phyloP scores from a whole-genome alignment of 1,284 basidiomycete species.

The Anthracocystis setariae region DNA sequence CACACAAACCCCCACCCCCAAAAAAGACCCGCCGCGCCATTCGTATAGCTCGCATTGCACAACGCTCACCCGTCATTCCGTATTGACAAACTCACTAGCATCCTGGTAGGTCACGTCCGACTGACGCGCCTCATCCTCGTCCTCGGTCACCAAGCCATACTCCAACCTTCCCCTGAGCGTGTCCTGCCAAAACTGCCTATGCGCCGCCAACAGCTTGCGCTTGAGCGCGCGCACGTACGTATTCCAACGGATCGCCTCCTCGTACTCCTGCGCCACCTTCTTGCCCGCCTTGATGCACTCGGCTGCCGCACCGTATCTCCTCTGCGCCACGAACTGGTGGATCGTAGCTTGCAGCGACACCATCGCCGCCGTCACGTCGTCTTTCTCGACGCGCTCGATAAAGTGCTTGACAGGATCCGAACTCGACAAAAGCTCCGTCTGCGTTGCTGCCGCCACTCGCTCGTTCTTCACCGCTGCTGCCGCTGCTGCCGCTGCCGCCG shows the following conservation, averaged over 20 bases:
- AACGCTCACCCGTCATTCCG: too few relatives aligned
- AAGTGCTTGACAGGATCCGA: constrained; percentile 40
- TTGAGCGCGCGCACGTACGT: constrained; percentile 32
- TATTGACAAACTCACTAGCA: constrained; percentile 41
- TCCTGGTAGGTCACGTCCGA: constrained; percentile 34
- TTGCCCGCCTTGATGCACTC: constrained; percentile 32
- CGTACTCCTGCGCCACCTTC: constrained; percentile 38
- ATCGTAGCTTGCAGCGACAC: constrained; percentile 43
- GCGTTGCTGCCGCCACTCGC: neutral
- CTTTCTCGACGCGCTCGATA: constrained; percentile 32
- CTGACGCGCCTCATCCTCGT: constrained; percentile 44
- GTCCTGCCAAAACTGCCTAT: constrained; percentile 33
- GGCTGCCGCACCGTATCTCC: constrained; percentile 19
- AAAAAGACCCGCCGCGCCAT: neutral
- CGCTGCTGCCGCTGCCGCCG: neutral
- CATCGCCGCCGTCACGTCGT: constrained; percentile 45
- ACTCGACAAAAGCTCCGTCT: constrained; percentile 9
- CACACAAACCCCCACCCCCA: too few relatives aligned
- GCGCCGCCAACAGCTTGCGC: constrained; percentile 17
- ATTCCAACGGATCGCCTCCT: constrained; percentile 51
- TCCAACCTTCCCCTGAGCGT: constrained; percentile 27
- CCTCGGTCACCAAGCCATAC: constrained; percentile 35
- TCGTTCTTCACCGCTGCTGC: neutral
- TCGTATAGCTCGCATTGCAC: too few relatives aligned
- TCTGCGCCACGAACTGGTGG: constrained; percentile 21